These are phyloP conservation scores for Paramyrothecium roridum DNA, from an alignment of 2,329 filamentous ascomycete genomes.

Conservation along the genomic window DNA sequence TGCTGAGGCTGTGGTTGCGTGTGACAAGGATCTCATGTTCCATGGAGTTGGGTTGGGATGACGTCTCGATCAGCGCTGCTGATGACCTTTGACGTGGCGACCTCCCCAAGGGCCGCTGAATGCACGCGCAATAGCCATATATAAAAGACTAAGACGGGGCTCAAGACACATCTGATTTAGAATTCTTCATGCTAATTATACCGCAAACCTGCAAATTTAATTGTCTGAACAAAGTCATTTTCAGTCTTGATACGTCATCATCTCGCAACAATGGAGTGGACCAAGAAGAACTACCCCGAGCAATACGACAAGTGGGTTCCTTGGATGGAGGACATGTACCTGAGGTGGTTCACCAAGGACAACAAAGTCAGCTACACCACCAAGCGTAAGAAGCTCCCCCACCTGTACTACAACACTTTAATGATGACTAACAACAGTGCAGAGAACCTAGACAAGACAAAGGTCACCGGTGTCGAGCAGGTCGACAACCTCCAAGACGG, in stretches of 20 bases:
- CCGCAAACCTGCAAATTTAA: not conserved
- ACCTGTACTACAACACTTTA: not conserved
- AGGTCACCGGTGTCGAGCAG: conserved; percentile 64
- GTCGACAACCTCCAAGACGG: conserved; percentile 68
- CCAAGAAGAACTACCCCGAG: conserved; percentile 62
- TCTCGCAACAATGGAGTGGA: conserved; percentile 47
- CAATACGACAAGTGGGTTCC: conserved; percentile 76
- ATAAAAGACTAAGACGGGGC: no score
- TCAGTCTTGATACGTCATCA: not conserved
- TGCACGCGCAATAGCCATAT: no score
- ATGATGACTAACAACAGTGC: conserved; percentile 5
- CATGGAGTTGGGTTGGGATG: not conserved
- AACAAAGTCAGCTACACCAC: conserved; percentile 73
- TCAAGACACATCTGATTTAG: no score
- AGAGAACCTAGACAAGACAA: conserved; percentile 68
- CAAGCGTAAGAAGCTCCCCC: conserved; percentile 51
- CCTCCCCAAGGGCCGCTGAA: not conserved
- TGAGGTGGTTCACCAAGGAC: conserved; percentile 71
- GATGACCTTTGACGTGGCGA: not conserved
- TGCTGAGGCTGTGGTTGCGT: not conserved
- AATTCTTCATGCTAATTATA: no score
- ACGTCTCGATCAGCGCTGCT: not conserved
- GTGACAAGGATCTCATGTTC: not conserved
- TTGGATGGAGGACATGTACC: conserved; percentile 72
- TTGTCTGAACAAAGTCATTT: not conserved